These are phyloP conservation scores for Larix kaempferi DNA, from an alignment of 75 land plant species.

Conservation along the genomic window DNA sequence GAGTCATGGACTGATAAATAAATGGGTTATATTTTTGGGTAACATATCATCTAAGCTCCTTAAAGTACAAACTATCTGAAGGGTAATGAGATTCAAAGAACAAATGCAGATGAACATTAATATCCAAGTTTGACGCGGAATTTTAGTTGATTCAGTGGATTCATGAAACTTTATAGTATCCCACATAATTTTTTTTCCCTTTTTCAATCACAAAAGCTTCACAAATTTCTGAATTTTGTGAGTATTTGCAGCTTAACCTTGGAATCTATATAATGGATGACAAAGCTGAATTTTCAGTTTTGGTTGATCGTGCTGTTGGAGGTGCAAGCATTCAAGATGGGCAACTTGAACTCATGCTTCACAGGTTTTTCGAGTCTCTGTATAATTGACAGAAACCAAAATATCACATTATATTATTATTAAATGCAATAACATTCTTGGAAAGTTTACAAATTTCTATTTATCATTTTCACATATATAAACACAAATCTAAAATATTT, in stretches of 20 bases:
- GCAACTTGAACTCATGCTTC: conserved; percentile 70
- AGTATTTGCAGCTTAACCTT: conserved; percentile 55
- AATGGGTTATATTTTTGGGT: not conserved
- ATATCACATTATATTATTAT: not conserved
- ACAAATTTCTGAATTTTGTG: not conserved
- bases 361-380: conserved; percentile 38
- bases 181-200: not conserved
- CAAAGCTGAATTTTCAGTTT: conserved; percentile 60
- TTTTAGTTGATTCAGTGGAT: not conserved
- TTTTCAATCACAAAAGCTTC: not conserved
- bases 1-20: too few relatives aligned
- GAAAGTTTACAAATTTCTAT: not conserved
- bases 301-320: conserved; percentile 81
- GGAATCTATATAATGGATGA: conserved; percentile 60
- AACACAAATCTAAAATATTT: not conserved
- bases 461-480: not conserved
- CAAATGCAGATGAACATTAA: not conserved
- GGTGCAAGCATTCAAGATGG: conserved; percentile 77
- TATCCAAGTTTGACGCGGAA: not conserved
- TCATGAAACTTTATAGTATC: not conserved
- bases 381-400: not conserved
- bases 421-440: not conserved
- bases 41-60: not conserved
- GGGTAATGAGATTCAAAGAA: not conserved
- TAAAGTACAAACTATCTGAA: not conserved